These are phyloP conservation scores for Diplocarpon mali DNA, from an alignment of 2,329 filamentous ascomycete species.

Conservation along the genomic window DNA sequence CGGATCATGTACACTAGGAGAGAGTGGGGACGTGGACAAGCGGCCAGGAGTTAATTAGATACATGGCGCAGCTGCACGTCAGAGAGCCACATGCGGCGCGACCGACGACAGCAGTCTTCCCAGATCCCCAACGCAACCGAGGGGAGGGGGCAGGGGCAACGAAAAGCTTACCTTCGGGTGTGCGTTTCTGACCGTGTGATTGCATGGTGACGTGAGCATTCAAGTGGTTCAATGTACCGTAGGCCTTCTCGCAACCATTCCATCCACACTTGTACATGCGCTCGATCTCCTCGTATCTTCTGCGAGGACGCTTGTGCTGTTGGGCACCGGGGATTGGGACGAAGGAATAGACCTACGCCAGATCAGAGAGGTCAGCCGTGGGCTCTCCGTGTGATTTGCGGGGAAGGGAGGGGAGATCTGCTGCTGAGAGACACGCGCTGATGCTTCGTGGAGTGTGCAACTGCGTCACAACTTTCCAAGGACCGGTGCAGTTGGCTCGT, in stretches of 20 bases:
- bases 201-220: conserved; percentile 99
- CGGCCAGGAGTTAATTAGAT: background rate
- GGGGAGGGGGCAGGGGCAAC: background rate
- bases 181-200: conserved; percentile 86
- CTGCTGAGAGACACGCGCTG: background rate
- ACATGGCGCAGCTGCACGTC: no score
- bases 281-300: conserved; percentile 96
- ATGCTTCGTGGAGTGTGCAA: background rate
- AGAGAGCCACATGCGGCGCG: no score
- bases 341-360: conserved; percentile 88
- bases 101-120: no score
- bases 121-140: conserved; percentile 1
- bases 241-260: conserved; percentile 97
- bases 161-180: conserved; percentile 75
- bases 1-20: conserved; percentile 3
- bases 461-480: background rate
- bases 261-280: conserved; percentile 99
- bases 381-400: background rate
- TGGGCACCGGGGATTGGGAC: conserved; percentile 94
- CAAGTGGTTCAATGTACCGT: conserved; percentile 91
- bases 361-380: conserved; percentile 4
- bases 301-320: conserved; percentile 88
- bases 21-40: conserved; percentile 12
- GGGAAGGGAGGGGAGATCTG: background rate
- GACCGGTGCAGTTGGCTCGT: background rate